phyloP scores from a whole-genome alignment of 805 yeast genomes.

The Kuraishia cidri region DNA sequence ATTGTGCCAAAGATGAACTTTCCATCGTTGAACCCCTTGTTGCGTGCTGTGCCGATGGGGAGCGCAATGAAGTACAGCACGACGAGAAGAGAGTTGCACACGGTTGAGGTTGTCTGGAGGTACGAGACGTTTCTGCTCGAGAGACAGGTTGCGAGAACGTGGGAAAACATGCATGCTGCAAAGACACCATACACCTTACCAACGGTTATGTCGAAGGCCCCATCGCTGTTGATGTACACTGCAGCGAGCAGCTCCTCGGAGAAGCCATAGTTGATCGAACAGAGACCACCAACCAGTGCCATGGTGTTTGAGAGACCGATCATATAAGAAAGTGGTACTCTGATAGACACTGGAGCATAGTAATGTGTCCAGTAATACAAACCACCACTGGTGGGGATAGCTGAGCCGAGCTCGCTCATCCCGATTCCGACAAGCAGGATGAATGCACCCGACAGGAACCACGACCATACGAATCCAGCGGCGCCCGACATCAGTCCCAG shows the following conservation, averaged over 20 bases:
- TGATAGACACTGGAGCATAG: conserved; percentile 26
- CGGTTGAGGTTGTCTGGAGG: conserved; percentile 29
- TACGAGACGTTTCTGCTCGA: conserved; percentile 29
- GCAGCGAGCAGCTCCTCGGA: conserved; percentile 33
- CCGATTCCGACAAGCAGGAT: conserved; percentile 45
- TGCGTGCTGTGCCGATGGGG: conserved; percentile 29
- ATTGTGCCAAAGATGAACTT: conserved; percentile 25
- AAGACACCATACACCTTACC: conserved; percentile 33
- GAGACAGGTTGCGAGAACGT: conserved; percentile 25
- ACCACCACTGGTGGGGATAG: conserved; percentile 57
- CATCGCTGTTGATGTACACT: conserved; percentile 28
- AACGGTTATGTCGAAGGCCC: conserved; percentile 26
- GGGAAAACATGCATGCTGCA: conserved; percentile 28
- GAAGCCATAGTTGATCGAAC: conserved; percentile 35
- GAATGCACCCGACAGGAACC: conserved; percentile 40
- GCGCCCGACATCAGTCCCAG: conserved; percentile 51
- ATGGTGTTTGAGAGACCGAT: conserved; percentile 34
- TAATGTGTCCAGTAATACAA: conserved; percentile 44
- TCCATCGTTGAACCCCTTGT: conserved; percentile 19
- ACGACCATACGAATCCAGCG: conserved; percentile 54
- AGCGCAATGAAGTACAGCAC: conserved; percentile 32
- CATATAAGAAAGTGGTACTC: conserved; percentile 29
- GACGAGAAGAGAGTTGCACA: conserved; percentile 25
- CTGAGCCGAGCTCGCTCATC: conserved; percentile 53
- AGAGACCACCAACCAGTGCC: conserved; percentile 31